Base-by-base conservation (phyloP, 371 early-diverging fungal genomes). In the Choanephora cucurbitarum region DNA sequence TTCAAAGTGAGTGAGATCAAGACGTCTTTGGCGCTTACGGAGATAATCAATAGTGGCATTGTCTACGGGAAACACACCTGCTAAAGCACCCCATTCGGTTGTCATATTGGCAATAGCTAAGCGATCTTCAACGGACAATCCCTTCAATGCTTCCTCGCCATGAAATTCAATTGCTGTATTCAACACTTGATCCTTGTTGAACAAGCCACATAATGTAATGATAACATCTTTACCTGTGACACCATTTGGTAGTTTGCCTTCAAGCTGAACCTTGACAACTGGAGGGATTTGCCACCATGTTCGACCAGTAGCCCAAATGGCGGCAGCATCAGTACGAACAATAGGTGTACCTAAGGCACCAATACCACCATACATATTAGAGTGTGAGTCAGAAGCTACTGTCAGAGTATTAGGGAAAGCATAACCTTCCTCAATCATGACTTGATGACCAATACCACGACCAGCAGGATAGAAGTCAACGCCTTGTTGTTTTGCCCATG, bases 221-320 rank as follows among this genome's bases (percentile, higher is more conserved):
- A 97, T 96, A 21, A 97, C 87, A 79, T 97, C 98, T 67, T 97
- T 97, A 46, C 98, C 98, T 5, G 95, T 90, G 1, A 91, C 94
- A 39, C 94, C 94, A 4, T 78, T 65, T 0, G 89, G 87, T 23
- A 93, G 70, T 49, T 68, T 55, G 37, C 91, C 92, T 51, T 80
- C 60, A 33, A 97, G 75, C 63, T 90, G 84, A 7, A 96, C 95
- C 44, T 87, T 85, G 49, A 90, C 95, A 0, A 96, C 93, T 5
- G 94, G 93, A 9, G 98, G 98, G 13, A 96, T 88, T 67, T 96
- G 96, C 96, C 96, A 96, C 98, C 98, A 97, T 0, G 96, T 97
- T 50, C 84, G 85, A 4, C 96, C 93, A 0, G 98, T 96, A 3
- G 95, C 95, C 98, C 98, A 97, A 53, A 97, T 91, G 1, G 95